Evolutionary conservation across 2,329 filamentous ascomycete species (phyloP).

Genomic region (Ophiostoma ulmi): DNA sequence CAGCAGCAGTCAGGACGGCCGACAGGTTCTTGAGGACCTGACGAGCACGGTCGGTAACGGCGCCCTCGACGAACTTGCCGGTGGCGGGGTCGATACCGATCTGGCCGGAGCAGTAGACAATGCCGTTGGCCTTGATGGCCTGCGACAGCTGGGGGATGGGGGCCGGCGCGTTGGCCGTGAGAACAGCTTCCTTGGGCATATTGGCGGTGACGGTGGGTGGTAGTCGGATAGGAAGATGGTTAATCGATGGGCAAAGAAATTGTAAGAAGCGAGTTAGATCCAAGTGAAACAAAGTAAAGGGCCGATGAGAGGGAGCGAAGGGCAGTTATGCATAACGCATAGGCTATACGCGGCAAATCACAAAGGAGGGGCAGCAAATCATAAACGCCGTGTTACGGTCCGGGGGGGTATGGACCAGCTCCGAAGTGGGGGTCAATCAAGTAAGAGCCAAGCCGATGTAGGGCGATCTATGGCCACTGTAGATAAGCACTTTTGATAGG

Average conservation of each 20-base stretch:
- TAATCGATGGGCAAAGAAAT: background rate
- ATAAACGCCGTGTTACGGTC: constrained; percentile 7
- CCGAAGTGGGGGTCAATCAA: constrained; percentile 6
- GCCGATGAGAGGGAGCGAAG: background rate
- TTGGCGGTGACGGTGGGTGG: background rate
- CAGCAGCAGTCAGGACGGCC: constrained; percentile 56
- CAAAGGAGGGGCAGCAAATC: constrained; percentile 5
- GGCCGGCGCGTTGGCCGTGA: constrained; percentile 47
- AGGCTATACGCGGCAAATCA: background rate
- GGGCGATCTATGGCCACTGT: background rate
- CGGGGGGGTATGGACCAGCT: background rate
- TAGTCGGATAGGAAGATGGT: background rate
- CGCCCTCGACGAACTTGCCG: constrained; percentile 50
- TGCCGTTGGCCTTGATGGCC: constrained; percentile 57
- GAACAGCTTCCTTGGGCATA: constrained; percentile 33
- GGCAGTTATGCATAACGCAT: background rate
- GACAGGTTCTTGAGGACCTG: constrained; percentile 56
- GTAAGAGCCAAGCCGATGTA: background rate
- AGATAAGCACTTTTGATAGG: background rate
- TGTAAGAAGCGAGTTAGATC: too few relatives aligned
- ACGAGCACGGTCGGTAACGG: constrained; percentile 48
- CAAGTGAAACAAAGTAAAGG: background rate
- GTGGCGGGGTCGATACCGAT: constrained; percentile 33
- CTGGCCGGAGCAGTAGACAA: constrained; percentile 64
- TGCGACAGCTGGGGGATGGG: constrained; percentile 55